phyloP scores from a whole-genome alignment of 768 basidiomycete species.

The Mycena crocata region DNA sequence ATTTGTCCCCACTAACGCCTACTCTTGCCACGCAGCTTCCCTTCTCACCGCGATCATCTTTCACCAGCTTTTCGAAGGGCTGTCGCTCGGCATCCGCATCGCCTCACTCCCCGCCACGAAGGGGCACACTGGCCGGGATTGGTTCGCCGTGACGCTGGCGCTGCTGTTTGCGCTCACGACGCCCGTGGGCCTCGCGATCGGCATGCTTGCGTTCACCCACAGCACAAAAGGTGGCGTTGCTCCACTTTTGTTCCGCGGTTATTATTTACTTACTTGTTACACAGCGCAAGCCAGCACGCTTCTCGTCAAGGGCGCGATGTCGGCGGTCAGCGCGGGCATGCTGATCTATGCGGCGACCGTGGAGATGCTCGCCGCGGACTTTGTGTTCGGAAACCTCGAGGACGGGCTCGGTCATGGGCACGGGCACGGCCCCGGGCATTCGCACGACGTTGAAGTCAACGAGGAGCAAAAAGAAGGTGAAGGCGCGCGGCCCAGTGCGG shows the following conservation, averaged over 20 bases:
- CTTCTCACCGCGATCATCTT: conserved; percentile 81
- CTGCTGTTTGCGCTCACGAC: conserved; percentile 80
- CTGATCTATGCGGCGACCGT: conserved; percentile 86
- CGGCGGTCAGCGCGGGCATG: conserved; percentile 86
- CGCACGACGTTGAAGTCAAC: conserved; percentile 24
- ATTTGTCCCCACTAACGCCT: conserved; percentile 3
- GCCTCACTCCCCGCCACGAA: conserved; percentile 24
- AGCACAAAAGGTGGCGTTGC: conserved; percentile 35
- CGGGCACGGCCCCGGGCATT: conserved; percentile 25
- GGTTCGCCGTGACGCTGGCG: conserved; percentile 67
- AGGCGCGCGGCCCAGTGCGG: conserved; percentile 32
- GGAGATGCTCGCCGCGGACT: conserved; percentile 90
- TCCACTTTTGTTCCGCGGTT: not conserved
- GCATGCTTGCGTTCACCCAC: conserved; percentile 60
- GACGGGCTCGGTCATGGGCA: conserved; percentile 38
- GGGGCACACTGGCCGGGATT: conserved; percentile 32
- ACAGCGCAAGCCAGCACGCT: conserved; percentile 50
- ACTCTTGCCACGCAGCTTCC: conserved; percentile 59
- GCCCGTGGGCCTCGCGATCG: conserved; percentile 73
- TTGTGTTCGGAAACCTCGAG: conserved; percentile 74
- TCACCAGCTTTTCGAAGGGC: conserved; percentile 87
- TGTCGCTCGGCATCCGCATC: conserved; percentile 80
- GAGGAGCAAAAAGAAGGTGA: conserved; percentile 34
- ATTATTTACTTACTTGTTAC: conserved; percentile 36
- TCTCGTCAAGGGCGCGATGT: conserved; percentile 79